Evolutionary conservation across 2,329 filamentous ascomycete genomes (phyloP).

Genomic region (Hymenotorrendiella dingleyae): DNA sequence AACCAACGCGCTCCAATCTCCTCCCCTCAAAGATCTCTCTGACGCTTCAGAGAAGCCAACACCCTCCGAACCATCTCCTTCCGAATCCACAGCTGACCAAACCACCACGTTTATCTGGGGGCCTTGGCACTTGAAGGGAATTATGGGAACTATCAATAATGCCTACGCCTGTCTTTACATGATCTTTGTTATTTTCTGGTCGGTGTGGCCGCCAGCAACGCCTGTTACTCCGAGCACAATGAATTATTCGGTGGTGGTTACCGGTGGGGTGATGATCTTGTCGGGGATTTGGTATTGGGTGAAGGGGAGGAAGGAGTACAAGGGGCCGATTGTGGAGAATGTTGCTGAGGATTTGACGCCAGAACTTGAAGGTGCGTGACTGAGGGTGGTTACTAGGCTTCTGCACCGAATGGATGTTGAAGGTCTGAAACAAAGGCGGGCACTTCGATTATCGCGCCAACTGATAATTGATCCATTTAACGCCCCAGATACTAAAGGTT

Average conservation of each 20-base stretch:
- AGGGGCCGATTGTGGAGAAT: background rate
- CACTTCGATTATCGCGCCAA: too few relatives aligned
- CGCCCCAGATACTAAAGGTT: too few relatives aligned
- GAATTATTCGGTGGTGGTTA: background rate
- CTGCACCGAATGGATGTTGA: too few relatives aligned
- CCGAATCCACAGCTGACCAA: too few relatives aligned
- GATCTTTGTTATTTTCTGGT: constrained; percentile 48
- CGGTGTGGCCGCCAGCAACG: background rate
- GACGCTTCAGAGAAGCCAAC: too few relatives aligned
- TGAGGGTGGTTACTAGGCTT: too few relatives aligned
- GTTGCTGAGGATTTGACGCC: too few relatives aligned
- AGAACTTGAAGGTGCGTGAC: too few relatives aligned
- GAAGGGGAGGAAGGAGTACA: background rate
- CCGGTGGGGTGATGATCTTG: background rate
- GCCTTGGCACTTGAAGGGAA: constrained; percentile 47
- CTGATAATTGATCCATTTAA: too few relatives aligned
- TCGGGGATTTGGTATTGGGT: background rate
- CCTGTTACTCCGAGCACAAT: background rate
- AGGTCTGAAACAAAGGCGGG: too few relatives aligned
- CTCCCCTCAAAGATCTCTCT: too few relatives aligned
- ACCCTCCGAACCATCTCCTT: too few relatives aligned
- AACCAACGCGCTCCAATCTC: constrained; percentile 1
- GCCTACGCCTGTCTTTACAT: constrained; percentile 47
- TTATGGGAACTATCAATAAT: constrained; percentile 48
- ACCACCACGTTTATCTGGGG: constrained; percentile 44